A percentile compares a stretch with the other conserved stretches of the same genome.
These are phyloP conservation scores for Solanum hybrid DNA, from an alignment of 305 asterid species.

Conservation along the genomic window DNA sequence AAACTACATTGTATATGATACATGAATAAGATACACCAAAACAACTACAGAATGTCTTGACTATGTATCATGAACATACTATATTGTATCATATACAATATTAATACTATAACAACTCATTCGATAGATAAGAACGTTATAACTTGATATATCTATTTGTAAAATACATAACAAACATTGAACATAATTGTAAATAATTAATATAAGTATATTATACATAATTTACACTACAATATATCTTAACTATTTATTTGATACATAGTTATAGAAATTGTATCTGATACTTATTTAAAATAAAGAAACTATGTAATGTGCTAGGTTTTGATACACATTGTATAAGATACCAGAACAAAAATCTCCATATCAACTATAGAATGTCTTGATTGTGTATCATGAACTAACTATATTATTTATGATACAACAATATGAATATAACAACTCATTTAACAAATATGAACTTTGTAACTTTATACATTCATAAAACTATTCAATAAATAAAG, in stretches of 20 bases:
- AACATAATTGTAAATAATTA: background rate
- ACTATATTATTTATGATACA: too few species aligned
- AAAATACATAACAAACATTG: background rate
- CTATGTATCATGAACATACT: background rate
- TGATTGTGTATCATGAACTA: background rate
- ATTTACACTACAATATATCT: background rate
- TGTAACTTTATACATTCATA: background rate
- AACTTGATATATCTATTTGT: background rate
- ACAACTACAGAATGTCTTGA: background rate
- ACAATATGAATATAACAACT: too few species aligned
- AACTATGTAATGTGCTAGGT: background rate
- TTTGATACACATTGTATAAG: background rate
- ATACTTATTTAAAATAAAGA: too few species aligned
- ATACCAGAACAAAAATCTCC: background rate
- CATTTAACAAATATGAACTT: too few species aligned
- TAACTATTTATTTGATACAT: background rate
- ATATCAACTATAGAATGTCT: background rate
- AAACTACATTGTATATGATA: background rate
- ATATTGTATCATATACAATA: too few species aligned
- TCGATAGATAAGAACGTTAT: background rate
- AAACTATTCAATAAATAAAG: background rate
- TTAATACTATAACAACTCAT: background rate
- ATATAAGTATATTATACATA: background rate
- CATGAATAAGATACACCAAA: background rate
- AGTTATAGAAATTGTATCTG: too few species aligned